Evolutionary conservation across 2,329 filamentous ascomycete species (phyloP).

Genomic region (Neopestalotiopsis sp.): DNA sequence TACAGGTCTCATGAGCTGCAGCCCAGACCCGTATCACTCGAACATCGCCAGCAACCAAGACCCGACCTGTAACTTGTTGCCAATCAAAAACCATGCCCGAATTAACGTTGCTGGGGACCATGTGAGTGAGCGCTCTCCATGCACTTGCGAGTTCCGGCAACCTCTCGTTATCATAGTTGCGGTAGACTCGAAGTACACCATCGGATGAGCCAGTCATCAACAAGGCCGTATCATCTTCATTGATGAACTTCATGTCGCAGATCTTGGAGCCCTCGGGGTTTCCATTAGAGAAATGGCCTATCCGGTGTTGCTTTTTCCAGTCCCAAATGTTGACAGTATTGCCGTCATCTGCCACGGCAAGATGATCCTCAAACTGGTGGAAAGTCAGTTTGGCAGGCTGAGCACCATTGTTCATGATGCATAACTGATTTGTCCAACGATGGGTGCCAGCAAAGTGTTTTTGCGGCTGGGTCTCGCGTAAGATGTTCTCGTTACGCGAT

Average conservation of each 20-base stretch:
- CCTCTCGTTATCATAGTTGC: constrained; percentile 81
- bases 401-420: constrained; percentile 85
- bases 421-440: constrained; percentile 80
- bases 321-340: constrained; percentile 95
- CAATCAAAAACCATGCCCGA: constrained; percentile 97
- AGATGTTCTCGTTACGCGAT: constrained; percentile 89
- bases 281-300: constrained; percentile 90
- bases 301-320: constrained; percentile 76
- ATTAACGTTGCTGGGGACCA: constrained; percentile 92
- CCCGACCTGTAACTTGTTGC: constrained; percentile 95
- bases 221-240: constrained; percentile 95
- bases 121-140: constrained; percentile 90
- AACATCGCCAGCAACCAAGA: constrained; percentile 95
- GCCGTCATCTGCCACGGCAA: constrained; percentile 90
- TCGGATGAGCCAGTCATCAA: constrained; percentile 95
- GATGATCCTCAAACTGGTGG: constrained; percentile 96
- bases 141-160: constrained; percentile 85
- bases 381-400: constrained; percentile 94
- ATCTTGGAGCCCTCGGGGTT: constrained; percentile 92
- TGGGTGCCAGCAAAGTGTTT: constrained; percentile 86
- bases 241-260: constrained; percentile 95
- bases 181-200: constrained; percentile 90
- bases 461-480: constrained; percentile 89
- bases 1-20: constrained; percentile 89
- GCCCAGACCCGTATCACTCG: constrained; percentile 97